These are phyloP conservation scores for Vitis riparia DNA, from an alignment of 164 flowering plant species.

Conservation along the genomic window DNA sequence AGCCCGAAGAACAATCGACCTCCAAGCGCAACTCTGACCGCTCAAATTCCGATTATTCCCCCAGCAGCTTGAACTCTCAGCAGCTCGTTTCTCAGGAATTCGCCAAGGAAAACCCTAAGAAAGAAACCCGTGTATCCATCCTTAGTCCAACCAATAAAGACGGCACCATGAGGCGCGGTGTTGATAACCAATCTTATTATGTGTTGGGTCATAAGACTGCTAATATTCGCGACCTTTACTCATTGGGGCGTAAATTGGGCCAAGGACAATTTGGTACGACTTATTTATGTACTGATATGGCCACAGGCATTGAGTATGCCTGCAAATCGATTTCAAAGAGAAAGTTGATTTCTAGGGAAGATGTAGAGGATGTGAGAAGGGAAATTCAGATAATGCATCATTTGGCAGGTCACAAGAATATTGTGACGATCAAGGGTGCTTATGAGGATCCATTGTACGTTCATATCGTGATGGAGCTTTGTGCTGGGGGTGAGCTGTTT, in stretches of 20 bases:
- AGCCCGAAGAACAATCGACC: slow-evolving; percentile 51
- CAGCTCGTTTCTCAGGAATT: slow-evolving; percentile 39
- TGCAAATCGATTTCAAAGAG: slow-evolving; percentile 87
- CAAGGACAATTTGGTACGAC: slow-evolving; percentile 96
- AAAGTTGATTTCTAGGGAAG: slow-evolving; percentile 83
- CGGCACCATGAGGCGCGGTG: slow-evolving; percentile 57
- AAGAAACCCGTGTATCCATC: slow-evolving; percentile 14
- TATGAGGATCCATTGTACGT: slow-evolving; percentile 77
- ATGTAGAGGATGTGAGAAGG: slow-evolving; percentile 85
- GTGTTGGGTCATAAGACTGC: slow-evolving; percentile 86
- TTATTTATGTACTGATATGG: slow-evolving; percentile 61
- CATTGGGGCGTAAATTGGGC: slow-evolving; percentile 80
- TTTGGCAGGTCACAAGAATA: slow-evolving; percentile 79
- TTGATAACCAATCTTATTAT: slow-evolving; percentile 57
- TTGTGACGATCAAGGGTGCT: slow-evolving; percentile 85
- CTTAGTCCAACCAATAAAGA: slow-evolving; percentile 38
- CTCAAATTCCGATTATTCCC: slow-evolving; percentile 39
- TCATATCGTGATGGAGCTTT: slow-evolving; percentile 88
- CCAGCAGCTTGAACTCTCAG: slow-evolving; percentile 33
- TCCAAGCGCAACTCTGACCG: slow-evolving; percentile 44
- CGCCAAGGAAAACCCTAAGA: slow-evolving; percentile 35
- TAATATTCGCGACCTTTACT: slow-evolving; percentile 81
- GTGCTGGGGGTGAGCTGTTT: slow-evolving; percentile 83
- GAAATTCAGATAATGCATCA: slow-evolving; percentile 98
- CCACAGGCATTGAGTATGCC: slow-evolving; percentile 72